Conservation (phyloP, 345 rosid genomes). For the Eucalyptus sp. region DNA sequence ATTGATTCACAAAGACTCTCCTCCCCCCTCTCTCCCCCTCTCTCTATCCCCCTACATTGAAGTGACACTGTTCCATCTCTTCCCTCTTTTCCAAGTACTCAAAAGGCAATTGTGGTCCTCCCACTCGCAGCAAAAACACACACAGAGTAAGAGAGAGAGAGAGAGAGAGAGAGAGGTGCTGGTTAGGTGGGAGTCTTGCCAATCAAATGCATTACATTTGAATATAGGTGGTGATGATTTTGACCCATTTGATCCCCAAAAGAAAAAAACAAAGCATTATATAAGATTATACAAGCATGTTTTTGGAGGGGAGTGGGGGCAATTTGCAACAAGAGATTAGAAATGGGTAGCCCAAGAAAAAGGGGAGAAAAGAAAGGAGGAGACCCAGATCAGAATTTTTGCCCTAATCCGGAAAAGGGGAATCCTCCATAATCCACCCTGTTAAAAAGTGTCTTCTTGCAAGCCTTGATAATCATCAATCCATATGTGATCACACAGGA, state of each 20-base stretch:
- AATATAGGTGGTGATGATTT: not conserved
- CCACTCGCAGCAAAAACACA: not conserved
- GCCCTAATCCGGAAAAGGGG: not conserved
- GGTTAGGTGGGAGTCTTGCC: slow-evolving; percentile 24
- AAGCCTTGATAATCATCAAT: not conserved
- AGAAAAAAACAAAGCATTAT: not conserved
- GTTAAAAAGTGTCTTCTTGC: not conserved
- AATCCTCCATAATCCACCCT: not conserved
- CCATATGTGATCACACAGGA: slow-evolving; percentile 19
- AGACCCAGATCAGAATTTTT: not conserved
- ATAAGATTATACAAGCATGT: not conserved
- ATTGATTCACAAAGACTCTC: not conserved
- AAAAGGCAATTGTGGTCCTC: not conserved
- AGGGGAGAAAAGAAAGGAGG: no score
- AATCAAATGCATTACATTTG: not conserved
- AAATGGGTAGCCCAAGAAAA: not conserved
- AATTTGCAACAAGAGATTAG: not conserved
- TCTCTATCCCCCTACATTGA: not conserved
- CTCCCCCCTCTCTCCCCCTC: no score
- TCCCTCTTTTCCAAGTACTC: not conserved
- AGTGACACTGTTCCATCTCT: not conserved
- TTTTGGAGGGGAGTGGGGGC: not conserved
- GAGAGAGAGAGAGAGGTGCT: not conserved
- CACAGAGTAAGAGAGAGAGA: not conserved
- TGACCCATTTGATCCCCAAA: not conserved